A percentile compares a stretch with the other conserved stretches of the same genome.
These are phyloP conservation scores for Fraxinus dipetala DNA, from an alignment of 305 asterid genomes.

Conservation along the genomic window DNA sequence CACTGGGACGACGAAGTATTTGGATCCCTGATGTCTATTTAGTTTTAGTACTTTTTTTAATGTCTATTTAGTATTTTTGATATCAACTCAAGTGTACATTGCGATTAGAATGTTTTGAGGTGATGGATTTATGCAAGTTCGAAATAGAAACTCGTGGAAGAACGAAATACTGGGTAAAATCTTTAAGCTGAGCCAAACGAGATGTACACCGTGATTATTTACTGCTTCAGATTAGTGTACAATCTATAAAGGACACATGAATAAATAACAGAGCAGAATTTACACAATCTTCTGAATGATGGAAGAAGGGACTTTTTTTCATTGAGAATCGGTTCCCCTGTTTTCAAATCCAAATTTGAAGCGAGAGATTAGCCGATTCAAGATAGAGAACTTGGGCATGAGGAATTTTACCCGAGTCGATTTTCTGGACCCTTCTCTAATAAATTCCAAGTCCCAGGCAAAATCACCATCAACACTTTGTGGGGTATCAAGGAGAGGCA, in stretches of 20 bases:
- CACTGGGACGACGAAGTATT: slow-evolving; percentile 85
- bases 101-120: slow-evolving; percentile 15
- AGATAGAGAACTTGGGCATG: background rate
- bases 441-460: slow-evolving; percentile 52
- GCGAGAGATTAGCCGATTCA: background rate
- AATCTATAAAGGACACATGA: background rate
- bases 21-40: slow-evolving; percentile 72
- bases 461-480: slow-evolving; percentile 34
- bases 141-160: background rate
- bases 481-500: slow-evolving; percentile 54
- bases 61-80: background rate
- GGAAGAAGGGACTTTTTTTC: background rate
- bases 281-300: background rate
- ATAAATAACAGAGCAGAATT: background rate
- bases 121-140: background rate
- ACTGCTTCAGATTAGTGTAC: background rate
- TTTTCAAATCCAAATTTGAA: background rate
- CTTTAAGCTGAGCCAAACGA: background rate
- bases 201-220: background rate
- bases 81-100: background rate
- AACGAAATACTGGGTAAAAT: background rate
- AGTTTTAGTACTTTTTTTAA: slow-evolving; percentile 55
- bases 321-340: background rate
- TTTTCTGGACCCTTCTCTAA: slow-evolving; percentile 46
- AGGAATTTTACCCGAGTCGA: slow-evolving; percentile 42